A percentile compares a stretch with the other conserved stretches of the same genome.
Evolutionary conservation across 2,329 filamentous ascomycete genomes (phyloP).

Genomic region (Dactylellina leptospora): DNA sequence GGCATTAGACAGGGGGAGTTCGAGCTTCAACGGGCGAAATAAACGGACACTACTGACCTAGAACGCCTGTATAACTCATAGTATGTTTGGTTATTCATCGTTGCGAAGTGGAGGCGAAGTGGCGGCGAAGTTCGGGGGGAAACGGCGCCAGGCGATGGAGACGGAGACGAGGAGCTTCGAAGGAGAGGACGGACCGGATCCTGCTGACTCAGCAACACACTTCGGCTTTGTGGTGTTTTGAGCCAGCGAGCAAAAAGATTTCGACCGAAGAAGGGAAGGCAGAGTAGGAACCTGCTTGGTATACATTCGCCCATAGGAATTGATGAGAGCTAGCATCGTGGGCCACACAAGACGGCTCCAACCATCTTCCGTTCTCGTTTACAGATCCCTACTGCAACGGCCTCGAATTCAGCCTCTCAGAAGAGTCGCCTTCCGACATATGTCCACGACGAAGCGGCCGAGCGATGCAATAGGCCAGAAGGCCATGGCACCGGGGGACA

Average conservation of each 20-base stretch:
- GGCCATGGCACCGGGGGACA: not conserved
- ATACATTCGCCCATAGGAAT: not conserved
- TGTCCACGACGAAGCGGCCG: conserved; percentile 36
- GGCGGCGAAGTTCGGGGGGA: not conserved
- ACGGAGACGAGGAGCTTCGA: not conserved
- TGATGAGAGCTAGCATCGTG: conserved; percentile 11
- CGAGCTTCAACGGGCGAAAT: conserved; percentile 9
- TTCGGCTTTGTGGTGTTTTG: no score
- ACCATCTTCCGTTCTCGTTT: not conserved
- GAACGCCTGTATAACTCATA: conserved; percentile 98
- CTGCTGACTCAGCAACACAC: conserved; percentile 2
- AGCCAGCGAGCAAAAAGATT: no score
- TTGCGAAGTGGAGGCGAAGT: not conserved
- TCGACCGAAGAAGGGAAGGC: no score
- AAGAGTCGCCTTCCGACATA: conserved; percentile 3
- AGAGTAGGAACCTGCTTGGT: no score
- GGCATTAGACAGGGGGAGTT: conserved; percentile 6
- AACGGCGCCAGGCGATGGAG: not conserved
- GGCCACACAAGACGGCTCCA: not conserved
- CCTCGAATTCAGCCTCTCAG: not conserved
- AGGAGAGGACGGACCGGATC: not conserved
- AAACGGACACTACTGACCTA: conserved; percentile 72
- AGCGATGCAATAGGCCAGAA: conserved; percentile 5
- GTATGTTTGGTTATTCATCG: conserved; percentile 67
- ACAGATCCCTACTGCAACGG: not conserved